Evolutionary conservation across 1,139 yeast genomes (phyloP).

Genomic region (Scheffersomyces illinoinensis): DNA sequence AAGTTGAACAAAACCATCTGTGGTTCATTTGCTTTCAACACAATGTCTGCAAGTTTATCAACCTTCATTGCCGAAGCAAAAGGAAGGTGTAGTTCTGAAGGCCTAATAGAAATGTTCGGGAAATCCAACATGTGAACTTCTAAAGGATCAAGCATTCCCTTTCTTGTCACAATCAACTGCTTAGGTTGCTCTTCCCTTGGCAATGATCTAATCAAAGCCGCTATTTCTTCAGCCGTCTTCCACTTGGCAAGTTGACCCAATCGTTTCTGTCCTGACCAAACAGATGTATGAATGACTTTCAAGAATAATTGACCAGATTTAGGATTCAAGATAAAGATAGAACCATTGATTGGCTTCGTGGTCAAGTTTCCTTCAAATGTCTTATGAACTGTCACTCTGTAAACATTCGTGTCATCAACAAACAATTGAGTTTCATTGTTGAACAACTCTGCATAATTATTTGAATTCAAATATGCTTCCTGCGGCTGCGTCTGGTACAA

Average conservation of each 20-base stretch:
- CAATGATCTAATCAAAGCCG: constrained; percentile 82
- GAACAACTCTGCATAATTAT: constrained; percentile 87
- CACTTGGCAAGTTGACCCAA: constrained; percentile 93
- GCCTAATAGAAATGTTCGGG: constrained; percentile 87
- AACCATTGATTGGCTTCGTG: constrained; percentile 92
- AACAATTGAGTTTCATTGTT: constrained; percentile 81
- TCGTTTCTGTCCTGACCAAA: constrained; percentile 97
- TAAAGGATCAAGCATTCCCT: constrained; percentile 90
- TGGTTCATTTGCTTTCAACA: constrained; percentile 85
- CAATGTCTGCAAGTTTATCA: constrained; percentile 77
- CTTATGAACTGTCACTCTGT: constrained; percentile 88
- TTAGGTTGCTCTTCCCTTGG: constrained; percentile 95
- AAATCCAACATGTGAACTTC: constrained; percentile 97
- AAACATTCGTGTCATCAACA: constrained; percentile 91
- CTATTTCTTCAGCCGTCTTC: constrained; percentile 98
- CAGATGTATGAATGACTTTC: constrained; percentile 89
- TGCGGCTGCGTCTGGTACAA: constrained; percentile 92
- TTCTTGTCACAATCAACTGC: constrained; percentile 85
- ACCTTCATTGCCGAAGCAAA: constrained; percentile 85
- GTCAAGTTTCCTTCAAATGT: constrained; percentile 93
- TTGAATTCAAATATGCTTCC: constrained; percentile 86
- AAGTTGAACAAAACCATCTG: constrained; percentile 88
- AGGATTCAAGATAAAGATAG: constrained; percentile 86
- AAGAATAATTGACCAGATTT: constrained; percentile 85
- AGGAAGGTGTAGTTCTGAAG: constrained; percentile 87